A percentile compares a stretch with the other conserved stretches of the same genome.
phyloP scores from a whole-genome alignment of 805 yeast species.

The Yamadazyma paraphyllophila region DNA sequence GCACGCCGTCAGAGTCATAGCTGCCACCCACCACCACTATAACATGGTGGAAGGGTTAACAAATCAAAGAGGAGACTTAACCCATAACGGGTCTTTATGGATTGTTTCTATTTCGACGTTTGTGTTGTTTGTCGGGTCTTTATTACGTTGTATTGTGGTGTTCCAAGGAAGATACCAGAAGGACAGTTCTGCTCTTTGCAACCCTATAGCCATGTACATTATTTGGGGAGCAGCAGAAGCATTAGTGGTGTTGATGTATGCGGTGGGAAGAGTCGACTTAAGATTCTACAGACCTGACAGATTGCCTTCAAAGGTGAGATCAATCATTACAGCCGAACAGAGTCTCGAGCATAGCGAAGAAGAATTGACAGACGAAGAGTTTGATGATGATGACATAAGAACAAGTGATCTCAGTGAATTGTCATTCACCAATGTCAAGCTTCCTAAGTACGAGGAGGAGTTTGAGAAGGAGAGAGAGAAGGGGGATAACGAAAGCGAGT shows the following conservation, averaged over 20 bases:
- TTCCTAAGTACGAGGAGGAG: slow-evolving; percentile 16
- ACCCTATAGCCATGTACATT: slow-evolving; percentile 62
- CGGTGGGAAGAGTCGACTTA: slow-evolving; percentile 67
- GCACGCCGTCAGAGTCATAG: slow-evolving; percentile 57
- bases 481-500: slow-evolving; percentile 22
- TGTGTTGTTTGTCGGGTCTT: slow-evolving; percentile 50
- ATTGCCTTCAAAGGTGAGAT: slow-evolving; percentile 37
- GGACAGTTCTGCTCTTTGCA: slow-evolving; percentile 30
- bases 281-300: slow-evolving; percentile 77
- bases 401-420: slow-evolving; percentile 13
- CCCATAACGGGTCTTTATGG: slow-evolving; percentile 51
- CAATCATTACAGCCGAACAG: slow-evolving; percentile 42
- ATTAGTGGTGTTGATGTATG: slow-evolving; percentile 51
- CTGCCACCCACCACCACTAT: slow-evolving; percentile 50
- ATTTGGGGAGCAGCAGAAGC: slow-evolving; percentile 68
- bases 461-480: slow-evolving; percentile 15
- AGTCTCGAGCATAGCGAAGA: slow-evolving; percentile 15
- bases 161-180: slow-evolving; percentile 28
- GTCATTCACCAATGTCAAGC: slow-evolving; percentile 7
- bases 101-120: slow-evolving; percentile 47
- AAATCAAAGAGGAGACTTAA: slow-evolving; percentile 40
- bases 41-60: slow-evolving; percentile 32
- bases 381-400: slow-evolving; percentile 12
- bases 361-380: slow-evolving; percentile 9
- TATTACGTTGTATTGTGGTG: slow-evolving; percentile 49